Evolutionary conservation across 192 early-diverging fungal genomes (phyloP).

Genomic region (Pilaira anomala): DNA sequence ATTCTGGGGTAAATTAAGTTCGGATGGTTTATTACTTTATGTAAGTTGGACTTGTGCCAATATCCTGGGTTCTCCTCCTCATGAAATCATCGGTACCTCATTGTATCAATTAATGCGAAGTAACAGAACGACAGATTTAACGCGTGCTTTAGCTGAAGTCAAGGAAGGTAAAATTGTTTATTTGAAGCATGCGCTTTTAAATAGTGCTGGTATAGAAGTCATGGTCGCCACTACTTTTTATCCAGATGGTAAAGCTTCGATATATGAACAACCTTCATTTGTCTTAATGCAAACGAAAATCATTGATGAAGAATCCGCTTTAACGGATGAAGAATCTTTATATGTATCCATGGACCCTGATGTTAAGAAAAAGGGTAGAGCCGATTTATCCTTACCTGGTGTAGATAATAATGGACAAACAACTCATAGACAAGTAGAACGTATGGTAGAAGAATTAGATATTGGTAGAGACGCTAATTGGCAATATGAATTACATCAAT

Average conservation of each 20-base stretch:
- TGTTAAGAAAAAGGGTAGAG: slow-evolving; percentile 18
- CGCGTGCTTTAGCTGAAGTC: slow-evolving; percentile 35
- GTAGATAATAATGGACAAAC: slow-evolving; percentile 4
- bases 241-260: slow-evolving; percentile 27
- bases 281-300: slow-evolving; percentile 31
- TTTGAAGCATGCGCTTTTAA: slow-evolving; percentile 34
- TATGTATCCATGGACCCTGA: slow-evolving; percentile 23
- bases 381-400: background rate
- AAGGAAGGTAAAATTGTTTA: slow-evolving; percentile 37
- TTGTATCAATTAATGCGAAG: slow-evolving; percentile 42
- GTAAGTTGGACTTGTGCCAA: slow-evolving; percentile 34
- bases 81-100: slow-evolving; percentile 40
- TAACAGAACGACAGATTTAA: slow-evolving; percentile 43
- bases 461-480: slow-evolving; percentile 25
- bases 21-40: slow-evolving; percentile 57
- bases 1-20: slow-evolving; percentile 60
- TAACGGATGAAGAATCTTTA: background rate
- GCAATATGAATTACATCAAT: slow-evolving; percentile 37
- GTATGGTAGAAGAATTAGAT: slow-evolving; percentile 26
- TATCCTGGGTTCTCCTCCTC: slow-evolving; percentile 29
- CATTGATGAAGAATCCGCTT: background rate
- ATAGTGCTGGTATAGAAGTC: slow-evolving; percentile 33
- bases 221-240: slow-evolving; percentile 38
- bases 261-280: slow-evolving; percentile 22
- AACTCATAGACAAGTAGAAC: background rate